Percentiles rank a stretch among this genome's conserved stretches.
These are phyloP conservation scores for Ceraceosorus guamensis DNA, from an alignment of 1,284 basidiomycete genomes.

Conservation along the genomic window DNA sequence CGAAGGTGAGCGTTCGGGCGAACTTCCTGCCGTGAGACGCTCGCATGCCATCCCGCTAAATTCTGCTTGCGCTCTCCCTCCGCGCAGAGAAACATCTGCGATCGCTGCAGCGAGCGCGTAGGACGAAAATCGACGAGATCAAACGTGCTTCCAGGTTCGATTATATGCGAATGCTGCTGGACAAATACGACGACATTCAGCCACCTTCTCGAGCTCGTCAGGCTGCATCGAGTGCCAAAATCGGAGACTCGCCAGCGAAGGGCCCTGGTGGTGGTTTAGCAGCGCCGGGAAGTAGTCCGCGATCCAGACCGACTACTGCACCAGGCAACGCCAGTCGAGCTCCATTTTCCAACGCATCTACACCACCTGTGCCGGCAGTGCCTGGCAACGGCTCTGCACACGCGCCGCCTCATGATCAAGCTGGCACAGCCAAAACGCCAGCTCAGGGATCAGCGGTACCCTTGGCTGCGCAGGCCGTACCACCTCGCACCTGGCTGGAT, in stretches of 20 bases:
- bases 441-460: not conserved
- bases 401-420: not conserved
- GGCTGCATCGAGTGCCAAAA: not conserved
- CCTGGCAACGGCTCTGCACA: not conserved
- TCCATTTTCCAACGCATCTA: not conserved
- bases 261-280: not conserved
- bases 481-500: slow-evolving; percentile 45
- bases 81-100: slow-evolving; percentile 65
- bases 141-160: slow-evolving; percentile 97
- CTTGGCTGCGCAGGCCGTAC: slow-evolving; percentile 6
- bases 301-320: too few species aligned
- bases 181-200: slow-evolving; percentile 70
- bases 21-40: not conserved
- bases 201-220: slow-evolving; percentile 7
- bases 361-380: not conserved
- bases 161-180: slow-evolving; percentile 77
- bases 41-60: not conserved
- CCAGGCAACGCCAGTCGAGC: too few species aligned
- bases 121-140: slow-evolving; percentile 84
- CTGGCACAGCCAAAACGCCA: not conserved
- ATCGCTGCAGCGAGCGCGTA: slow-evolving; percentile 67
- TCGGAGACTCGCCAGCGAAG: not conserved
- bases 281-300: not conserved
- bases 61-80: not conserved
- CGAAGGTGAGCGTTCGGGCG: slow-evolving; percentile 52